Base-by-base conservation (phyloP, 805 yeast species). In the Cyberlindnera lachancei region DNA sequence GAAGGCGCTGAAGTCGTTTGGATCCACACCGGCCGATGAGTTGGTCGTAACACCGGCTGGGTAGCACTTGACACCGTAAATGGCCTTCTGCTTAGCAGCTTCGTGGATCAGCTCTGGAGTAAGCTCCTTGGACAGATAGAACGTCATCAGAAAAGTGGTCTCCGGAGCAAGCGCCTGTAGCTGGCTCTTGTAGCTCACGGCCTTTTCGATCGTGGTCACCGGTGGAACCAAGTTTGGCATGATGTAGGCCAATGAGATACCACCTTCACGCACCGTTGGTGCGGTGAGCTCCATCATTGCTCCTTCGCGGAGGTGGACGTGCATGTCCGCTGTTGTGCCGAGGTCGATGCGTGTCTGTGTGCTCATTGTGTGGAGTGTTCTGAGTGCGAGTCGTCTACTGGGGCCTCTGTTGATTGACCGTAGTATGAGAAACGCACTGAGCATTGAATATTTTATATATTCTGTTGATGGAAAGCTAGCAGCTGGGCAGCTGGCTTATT, bases 11-110 rank as follows among this genome's bases (percentile, higher is more conserved):
- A 92, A 92, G 50, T 90, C 95, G 48, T 87, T 85, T 16, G 94
- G 94, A 55, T 83, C 92, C 16, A 92, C 96, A 31, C 98, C 98
- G 4, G 79, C 83, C 30, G 72, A 59, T 8, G 96, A 86, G 62
- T 92, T 92, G 24, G 99, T 92, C n/a, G 99, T 92, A 20, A 92
- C 99, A 27, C 99, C 99, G 2, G 97, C 96, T 25, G 99, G 99
- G 56, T 92, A 92, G 55, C 95, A 87, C 58, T 92, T 92, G 45
- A 92, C 85, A 35, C 99, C 99, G 19, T 76, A 67, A 34, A 90
- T 76, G 23, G 75, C 76, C 2, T 78, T 78, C 13, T 59, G 49
- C 34, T 65, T 53, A 7, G 88, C 94, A 22, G 96, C 97, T 41
- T 75, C 71, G 34, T 73, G 75, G 35, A 92, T 79, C 25, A 86